phyloP scores from a whole-genome alignment of 2,329 filamentous ascomycete species.

The Colletotrichum caudatum region DNA sequence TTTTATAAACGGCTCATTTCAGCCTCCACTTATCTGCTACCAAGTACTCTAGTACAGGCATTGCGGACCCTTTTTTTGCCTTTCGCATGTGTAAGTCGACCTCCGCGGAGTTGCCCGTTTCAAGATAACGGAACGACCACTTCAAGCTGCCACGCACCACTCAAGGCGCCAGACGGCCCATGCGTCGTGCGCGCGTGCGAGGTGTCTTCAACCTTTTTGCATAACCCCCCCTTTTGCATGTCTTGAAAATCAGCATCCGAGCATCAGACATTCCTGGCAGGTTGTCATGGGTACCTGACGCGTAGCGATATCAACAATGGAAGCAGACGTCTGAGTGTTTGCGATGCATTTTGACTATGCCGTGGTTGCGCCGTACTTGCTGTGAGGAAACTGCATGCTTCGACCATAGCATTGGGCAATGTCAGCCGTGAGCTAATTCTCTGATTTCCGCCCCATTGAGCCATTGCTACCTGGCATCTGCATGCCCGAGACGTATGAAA shows the following conservation, averaged over 20 bases:
- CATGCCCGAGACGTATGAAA: constrained; percentile 6
- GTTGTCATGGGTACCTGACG: neutral
- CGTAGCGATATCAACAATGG: neutral
- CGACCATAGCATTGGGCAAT: constrained; percentile 4
- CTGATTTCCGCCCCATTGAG: neutral
- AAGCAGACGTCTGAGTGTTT: neutral
- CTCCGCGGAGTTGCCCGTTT: constrained; percentile 40
- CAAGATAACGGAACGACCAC: constrained; percentile 37
- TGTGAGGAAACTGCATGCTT: neutral
- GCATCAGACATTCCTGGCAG: neutral
- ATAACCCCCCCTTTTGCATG: neutral
- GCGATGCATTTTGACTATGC: too few species aligned
- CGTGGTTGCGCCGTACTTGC: constrained; percentile 14
- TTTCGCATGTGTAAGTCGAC: constrained; percentile 33
- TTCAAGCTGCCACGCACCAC: constrained; percentile 15
- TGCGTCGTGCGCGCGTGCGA: constrained; percentile 7
- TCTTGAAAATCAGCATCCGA: neutral
- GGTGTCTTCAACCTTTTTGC: constrained; percentile 20
- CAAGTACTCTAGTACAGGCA: neutral
- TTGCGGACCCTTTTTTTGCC: constrained; percentile 33
- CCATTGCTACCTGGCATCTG: neutral
- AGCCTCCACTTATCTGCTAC: constrained; percentile 30
- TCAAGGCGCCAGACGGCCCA: constrained; percentile 15
- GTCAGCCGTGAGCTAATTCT: neutral
- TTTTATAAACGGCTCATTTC: constrained; percentile 28